A percentile compares a stretch with the other conserved stretches of the same genome.
Conservation (phyloP, 2,329 filamentous ascomycete species). For the Hypoxylon sp. region DNA sequence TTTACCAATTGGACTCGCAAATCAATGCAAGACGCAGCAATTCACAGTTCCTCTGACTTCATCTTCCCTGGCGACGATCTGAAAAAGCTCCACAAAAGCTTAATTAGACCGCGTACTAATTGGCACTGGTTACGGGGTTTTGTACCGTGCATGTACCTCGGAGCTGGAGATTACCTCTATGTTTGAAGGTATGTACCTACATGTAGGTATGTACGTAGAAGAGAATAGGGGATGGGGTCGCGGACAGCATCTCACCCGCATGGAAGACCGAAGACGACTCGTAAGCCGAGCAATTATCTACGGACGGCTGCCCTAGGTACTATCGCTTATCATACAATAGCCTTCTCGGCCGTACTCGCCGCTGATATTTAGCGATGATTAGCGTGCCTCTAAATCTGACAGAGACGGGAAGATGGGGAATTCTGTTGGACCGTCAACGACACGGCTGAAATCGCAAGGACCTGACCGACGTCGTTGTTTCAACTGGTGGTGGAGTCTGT, state of each 20-base stretch:
- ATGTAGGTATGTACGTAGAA: background rate
- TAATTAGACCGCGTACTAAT: constrained; percentile 51
- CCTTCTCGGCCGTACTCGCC: constrained; percentile 30
- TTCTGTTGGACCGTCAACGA: constrained; percentile 27
- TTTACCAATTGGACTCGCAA: constrained; percentile 25
- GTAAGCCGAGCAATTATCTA: constrained; percentile 30
- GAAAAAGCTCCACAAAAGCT: constrained; percentile 52
- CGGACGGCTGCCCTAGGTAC: too few species aligned
- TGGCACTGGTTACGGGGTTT: constrained; percentile 15
- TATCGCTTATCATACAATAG: constrained; percentile 31
- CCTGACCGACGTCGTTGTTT: constrained; percentile 33
- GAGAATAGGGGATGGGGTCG: constrained; percentile 5
- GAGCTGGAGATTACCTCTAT: background rate
- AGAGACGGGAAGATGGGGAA: constrained; percentile 3
- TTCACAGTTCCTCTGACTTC: constrained; percentile 19
- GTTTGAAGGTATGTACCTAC: too few species aligned
- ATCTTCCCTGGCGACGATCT: constrained; percentile 41
- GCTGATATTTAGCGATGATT: constrained; percentile 23
- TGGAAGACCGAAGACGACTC: constrained; percentile 20
- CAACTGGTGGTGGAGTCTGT: constrained; percentile 14
- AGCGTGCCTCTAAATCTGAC: constrained; percentile 31
- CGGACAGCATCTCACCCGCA: constrained; percentile 36
- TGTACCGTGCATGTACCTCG: constrained; percentile 18
- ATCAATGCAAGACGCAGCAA: constrained; percentile 23
- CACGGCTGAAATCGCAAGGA: constrained; percentile 29